These are phyloP conservation scores for Rhizophagus sp. DNA, from an alignment of 192 early-diverging fungal species.

Conservation along the genomic window DNA sequence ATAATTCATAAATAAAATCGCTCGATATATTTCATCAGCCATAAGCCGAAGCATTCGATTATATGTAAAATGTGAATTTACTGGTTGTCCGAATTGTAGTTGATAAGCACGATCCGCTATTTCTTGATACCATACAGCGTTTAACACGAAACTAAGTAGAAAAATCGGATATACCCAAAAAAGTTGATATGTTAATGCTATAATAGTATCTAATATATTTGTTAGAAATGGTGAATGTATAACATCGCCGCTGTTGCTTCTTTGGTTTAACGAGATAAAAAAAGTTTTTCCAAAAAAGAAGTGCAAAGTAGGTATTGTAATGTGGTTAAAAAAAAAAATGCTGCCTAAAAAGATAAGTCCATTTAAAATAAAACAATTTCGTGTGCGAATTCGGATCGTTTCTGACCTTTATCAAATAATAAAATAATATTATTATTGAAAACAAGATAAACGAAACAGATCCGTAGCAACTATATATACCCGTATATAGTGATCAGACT, in stretches of 20 bases:
- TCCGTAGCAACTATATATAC: slow-evolving; percentile 26
- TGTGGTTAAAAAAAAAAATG: slow-evolving; percentile 46
- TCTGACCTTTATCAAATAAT: slow-evolving; percentile 40
- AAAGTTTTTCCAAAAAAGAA: slow-evolving; percentile 7
- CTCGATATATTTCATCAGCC: slow-evolving; percentile 48
- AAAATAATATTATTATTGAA: slow-evolving; percentile 44
- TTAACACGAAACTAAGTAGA: slow-evolving; percentile 50
- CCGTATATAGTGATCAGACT: slow-evolving; percentile 51
- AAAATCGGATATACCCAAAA: slow-evolving; percentile 64
- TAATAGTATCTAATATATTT: slow-evolving; percentile 19
- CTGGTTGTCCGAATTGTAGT: slow-evolving; percentile 46
- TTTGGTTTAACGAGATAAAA: background rate
- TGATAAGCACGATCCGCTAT: slow-evolving; percentile 55
- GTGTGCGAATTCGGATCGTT: slow-evolving; percentile 41
- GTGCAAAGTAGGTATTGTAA: slow-evolving; percentile 34
- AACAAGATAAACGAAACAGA: slow-evolving; percentile 15
- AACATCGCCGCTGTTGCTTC: background rate
- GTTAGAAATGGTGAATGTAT: slow-evolving; percentile 23
- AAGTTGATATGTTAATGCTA: slow-evolving; percentile 38
- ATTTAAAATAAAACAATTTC: slow-evolving; percentile 53
- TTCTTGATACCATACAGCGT: slow-evolving; percentile 55
- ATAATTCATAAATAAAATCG: slow-evolving; percentile 49
- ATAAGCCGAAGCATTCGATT: slow-evolving; percentile 34
- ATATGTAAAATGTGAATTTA: slow-evolving; percentile 35
- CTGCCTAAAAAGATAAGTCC: slow-evolving; percentile 56